These are phyloP conservation scores for Helotiales sp. DNA, from an alignment of 2,329 filamentous ascomycete species.

Conservation along the genomic window DNA sequence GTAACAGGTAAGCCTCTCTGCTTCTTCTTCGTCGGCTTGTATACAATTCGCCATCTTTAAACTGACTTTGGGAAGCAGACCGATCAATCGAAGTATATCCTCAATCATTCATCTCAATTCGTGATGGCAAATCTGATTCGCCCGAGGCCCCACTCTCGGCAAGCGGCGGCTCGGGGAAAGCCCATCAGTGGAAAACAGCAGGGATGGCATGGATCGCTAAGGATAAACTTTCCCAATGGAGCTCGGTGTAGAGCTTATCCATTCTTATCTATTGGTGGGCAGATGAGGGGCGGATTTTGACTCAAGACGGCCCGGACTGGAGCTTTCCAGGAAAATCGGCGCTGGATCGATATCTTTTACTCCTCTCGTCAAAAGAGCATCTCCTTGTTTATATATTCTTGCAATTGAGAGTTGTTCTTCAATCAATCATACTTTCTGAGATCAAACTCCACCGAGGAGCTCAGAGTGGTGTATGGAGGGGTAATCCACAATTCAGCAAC, in stretches of 20 bases:
- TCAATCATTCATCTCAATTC: neutral
- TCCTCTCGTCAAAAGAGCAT: neutral
- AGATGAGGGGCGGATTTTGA: neutral
- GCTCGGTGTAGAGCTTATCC: neutral
- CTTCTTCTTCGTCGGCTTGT: conserved; percentile 16
- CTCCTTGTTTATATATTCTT: neutral
- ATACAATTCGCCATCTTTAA: neutral
- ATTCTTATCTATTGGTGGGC: conserved; percentile 12
- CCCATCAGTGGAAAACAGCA: too few species aligned
- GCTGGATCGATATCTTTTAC: too few species aligned
- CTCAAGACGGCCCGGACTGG: neutral
- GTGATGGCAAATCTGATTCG: neutral
- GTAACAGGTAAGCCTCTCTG: conserved; percentile 35
- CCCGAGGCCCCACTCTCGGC: too few species aligned
- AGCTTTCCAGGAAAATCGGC: too few species aligned
- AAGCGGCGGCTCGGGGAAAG: neutral
- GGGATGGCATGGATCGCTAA: too few species aligned
- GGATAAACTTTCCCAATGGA: neutral
- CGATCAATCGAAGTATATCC: neutral
- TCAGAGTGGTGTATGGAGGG: neutral
- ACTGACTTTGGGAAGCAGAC: too few species aligned
- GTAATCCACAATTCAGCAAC: neutral
- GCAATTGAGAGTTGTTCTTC: neutral
- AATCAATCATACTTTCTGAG: too few species aligned
- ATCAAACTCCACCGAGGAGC: too few species aligned